Evolutionary conservation across 306 rosid genomes (phyloP), one percentile per base, ranked within the genome.

Genomic region (Crataegus laevigata): DNA sequence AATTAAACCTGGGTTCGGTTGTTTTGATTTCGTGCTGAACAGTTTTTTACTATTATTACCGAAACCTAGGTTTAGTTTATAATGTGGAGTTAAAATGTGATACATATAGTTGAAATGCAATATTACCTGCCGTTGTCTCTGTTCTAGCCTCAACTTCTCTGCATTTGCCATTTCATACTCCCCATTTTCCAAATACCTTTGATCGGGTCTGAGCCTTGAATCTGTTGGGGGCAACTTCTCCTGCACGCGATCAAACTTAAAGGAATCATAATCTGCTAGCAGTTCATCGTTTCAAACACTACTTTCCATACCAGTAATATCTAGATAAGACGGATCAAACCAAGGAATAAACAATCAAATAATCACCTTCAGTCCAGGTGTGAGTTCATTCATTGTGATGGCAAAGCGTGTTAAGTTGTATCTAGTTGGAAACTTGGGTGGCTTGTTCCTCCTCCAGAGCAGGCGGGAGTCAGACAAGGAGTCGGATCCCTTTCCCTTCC

Each of bases 201-300:
- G 99, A 84, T 96, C 99, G 22, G 99, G 99, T 80, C 99, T 90
- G 45, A 96, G 82, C 86, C 99, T 96, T 77, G 99, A 96, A 87
- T 96, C 99, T 71, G 99, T 96, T 21, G 99, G 99, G n/a, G 99
- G 99, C 83, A 96, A 87, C 78, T 83, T 92, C 75, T 89, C 96
- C 99, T 96, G 84, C 76, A 66, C 29, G 80, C 45, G 12, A 58
- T 19, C 74, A 52, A 36, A 57, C 24, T 25, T 47, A 6, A 55
- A 18, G 10, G 10, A 66, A 10, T 76, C 71, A 43, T 22, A 25
- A 54, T 42, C 77, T 34, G 52, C 64, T 34, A 47, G 36, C 47
- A 61, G 34, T 7, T 21, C 42, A 26, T 19, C 4, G 17, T 42
- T 60, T 73, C 69, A 61, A 45, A 11, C 69, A 62, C 47, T 61